phyloP scores from a whole-genome alignment of 352 stramenopile species.

The Phytopythium sindhum region DNA sequence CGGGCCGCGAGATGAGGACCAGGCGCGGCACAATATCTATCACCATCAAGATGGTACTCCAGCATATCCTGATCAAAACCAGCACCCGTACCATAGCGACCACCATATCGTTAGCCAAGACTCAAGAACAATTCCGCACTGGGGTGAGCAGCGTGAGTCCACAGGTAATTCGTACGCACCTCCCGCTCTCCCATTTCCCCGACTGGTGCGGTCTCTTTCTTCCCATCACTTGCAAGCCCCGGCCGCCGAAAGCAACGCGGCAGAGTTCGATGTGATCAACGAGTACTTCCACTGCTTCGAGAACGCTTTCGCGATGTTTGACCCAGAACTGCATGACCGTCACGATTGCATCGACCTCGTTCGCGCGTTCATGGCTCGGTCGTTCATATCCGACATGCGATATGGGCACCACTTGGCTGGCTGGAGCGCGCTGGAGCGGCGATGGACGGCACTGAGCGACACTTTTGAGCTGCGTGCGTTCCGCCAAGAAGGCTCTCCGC shows the following conservation, averaged over 20 bases:
- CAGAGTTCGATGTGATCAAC: background rate
- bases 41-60: background rate
- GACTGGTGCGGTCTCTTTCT: background rate
- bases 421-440: constrained; percentile 4
- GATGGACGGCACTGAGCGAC: constrained; percentile 1
- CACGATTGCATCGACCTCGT: background rate
- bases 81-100: background rate
- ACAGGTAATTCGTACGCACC: background rate
- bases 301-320: background rate
- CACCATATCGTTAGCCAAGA: background rate
- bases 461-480: constrained; percentile 5
- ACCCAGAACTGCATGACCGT: background rate
- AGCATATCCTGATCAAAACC: background rate
- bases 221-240: background rate
- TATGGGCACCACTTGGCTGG: constrained; percentile 8
- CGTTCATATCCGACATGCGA: constrained; percentile 4
- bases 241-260: no score
- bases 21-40: background rate
- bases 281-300: constrained; percentile 5
- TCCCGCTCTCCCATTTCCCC: background rate
- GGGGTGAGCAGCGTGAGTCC: background rate
- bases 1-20: background rate
- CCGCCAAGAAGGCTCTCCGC: background rate
- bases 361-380: constrained; percentile 4
- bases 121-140: background rate